Evolutionary conservation across 768 basidiomycete genomes (phyloP), one percentile per base, ranked within the genome.

Genomic region (Trametes maxima): DNA sequence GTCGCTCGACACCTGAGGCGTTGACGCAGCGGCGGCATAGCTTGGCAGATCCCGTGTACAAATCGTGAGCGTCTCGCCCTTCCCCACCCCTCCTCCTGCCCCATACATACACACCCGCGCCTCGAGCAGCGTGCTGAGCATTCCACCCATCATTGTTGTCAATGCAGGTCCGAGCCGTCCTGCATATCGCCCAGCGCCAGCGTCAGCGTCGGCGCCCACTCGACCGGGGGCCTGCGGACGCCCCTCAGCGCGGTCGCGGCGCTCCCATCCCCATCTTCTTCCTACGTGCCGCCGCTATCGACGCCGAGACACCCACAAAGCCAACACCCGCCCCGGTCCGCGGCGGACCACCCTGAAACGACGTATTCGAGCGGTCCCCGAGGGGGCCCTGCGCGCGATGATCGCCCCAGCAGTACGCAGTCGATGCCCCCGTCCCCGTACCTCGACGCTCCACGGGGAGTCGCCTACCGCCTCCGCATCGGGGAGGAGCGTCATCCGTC

Each of bases 21-120:
- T 37, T 42, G 45, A 35, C 60, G 54, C 58, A 59, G n/a, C 54
- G 55, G 47, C 52, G 65, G 44, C 65, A 60, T 40, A 60, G 54
- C 46, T 21, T 58, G 50, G 61, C 54, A 47, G 61, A 54, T 36
- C 50, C 61, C 16, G 19, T 49, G 36, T 36, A 56, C 25, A 37
- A 51, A 19, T 24, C 45, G 65, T 66, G 22, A 57, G 59, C 16
- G 19, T 17, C 16, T n/a, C 40, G 40, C 11, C 13, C 4, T 40
- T 40, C 12, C 17, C 40, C 39, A 21, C 24, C 37, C 28, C 3
- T n/a, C n/a, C n/a, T n/a, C n/a, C n/a, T n/a, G n/a, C 36, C 14
- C 48, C 47, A 42, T n/a, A 11, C 47, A 6, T 17, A n/a, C 49
- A 2, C 33, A 6, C 13, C 37, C 19, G 35, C 59, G 37, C 44